Base-by-base conservation (phyloP, 495 filamentous ascomycete genomes). In the Daldinia caldariorum region DNA sequence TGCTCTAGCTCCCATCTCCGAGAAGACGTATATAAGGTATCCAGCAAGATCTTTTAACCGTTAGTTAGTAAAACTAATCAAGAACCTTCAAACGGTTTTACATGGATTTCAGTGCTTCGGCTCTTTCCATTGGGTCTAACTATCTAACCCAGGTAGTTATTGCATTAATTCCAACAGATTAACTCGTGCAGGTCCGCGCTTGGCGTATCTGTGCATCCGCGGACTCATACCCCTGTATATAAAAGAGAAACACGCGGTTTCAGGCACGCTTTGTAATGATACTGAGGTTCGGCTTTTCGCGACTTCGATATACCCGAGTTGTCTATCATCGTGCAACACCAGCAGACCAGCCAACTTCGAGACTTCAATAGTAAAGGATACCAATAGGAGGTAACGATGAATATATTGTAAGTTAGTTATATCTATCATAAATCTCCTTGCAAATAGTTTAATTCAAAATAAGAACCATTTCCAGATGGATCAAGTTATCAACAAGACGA, bases 261-360 rank as follows among this genome's bases (percentile, higher is more conserved):
- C 20, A 50, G 14, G 35, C 22, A 26, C 29, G 37, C 61, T 63
- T 63, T 56, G 61, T 64, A 45, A 64, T 51, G 9, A 63, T 31
- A 32, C 29, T 26, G 26, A 26, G 26, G 26, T 26, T 65, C 62
- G 62, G 39, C 29, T 10, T 43, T 43, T 65, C 62, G 34, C 34
- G 34, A 35, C 34, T 35, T 35, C 34, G 34, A 35, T 35, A 7
- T 35, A 35, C 34, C 34, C 34, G 5, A 35, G 1, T 35, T 35
- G 34, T 10, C 34, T 35, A 35, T 35, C 9, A 35, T 35, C 34
- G 6, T 35, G 34, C 34, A 35, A 2, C 34, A 7, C 34, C 5
- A 35, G 34, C 5, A 35, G 9, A 35, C 34, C 9, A 3, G 6
- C 34, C 34, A 7, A 35, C 9, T 10, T 35, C 6, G 9, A 35